Base-by-base conservation (phyloP, 169 alveolate genomes). In the Prorocentrum cordatum region DNA sequence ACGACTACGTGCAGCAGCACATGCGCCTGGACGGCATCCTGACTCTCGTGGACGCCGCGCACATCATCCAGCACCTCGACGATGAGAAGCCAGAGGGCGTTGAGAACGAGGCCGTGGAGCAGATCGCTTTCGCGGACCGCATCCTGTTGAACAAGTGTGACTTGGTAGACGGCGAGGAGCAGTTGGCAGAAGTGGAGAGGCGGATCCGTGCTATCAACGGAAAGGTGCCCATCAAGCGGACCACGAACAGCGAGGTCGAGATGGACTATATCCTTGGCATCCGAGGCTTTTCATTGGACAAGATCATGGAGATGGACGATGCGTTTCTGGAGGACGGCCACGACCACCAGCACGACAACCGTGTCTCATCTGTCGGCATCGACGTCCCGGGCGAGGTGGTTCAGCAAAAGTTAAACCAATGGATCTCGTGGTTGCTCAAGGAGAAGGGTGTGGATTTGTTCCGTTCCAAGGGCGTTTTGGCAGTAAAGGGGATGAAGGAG, bases 101-200 rank as follows among this genome's bases (percentile, higher is more conserved):
- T 2, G 86, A 86, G 72, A 86, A 86, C 61, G 92, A 86, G 35
- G 33, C 91, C 32, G 88, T 79, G 32, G 94, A 93, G 45, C 88
- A 93, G 72, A 36, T 93, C n/a, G 94, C 92, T 22, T 93, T 93
- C 26, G 94, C 94, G 18, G 92, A 93, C 87, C 92, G 84, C 45
- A 33, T 93, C 38, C 31, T 93, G 36, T 31, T 92, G 64, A 92
- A 90, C 72, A 92, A 92, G 39, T n/a, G 29, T 59, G 94, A 92
- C 32, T 12, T 92, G 72, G 93, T 92, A 4, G 71, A 62, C 7
- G 71, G 12, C 39, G 64, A 50, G 9, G 59, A 67, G 42, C 38
- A 29, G 32, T 18, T 61, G 20, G 24, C 16, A 10, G 26, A 61
- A 16, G 3, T 61, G 42, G 71, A 61, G 33, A 61, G 26, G 71